Base-by-base conservation (phyloP, 2,329 filamentous ascomycete genomes). In the Elsinoe australis region DNA sequence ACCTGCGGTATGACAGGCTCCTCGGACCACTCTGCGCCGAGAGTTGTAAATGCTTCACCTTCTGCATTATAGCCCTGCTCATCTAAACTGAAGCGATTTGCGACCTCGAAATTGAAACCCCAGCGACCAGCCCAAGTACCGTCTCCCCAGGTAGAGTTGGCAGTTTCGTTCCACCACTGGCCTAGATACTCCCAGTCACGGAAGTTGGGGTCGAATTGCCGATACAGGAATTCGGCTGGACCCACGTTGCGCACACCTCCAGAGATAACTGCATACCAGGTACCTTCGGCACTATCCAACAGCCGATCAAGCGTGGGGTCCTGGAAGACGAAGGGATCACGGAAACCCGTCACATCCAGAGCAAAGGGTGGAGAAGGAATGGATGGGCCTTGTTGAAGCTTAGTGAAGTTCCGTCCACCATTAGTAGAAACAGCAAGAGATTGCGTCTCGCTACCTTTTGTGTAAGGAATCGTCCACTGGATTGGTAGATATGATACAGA, bases 71-170 rank as follows among this genome's bases (percentile, higher is more conserved):
- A 69, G 8, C 68, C 68, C 3, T 63, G 49, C 15, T 62, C 57
- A 12, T 68, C 63, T 2, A 73, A 54, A 10, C 61, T 56, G 54
- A 72, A 70, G 12, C 69, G 52, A 32, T 71, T 72, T 15, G 52
- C 59, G 8, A 70, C 67, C 53, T 73, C 71, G 33, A 71, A 71
- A 51, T 73, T 73, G 59, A 62, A 72, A 0, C 53, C 55, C 55
- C 55, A 57, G 3, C 55, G 52, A 3, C 55, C 55, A 18, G 55
- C 55, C 55, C 55, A 57, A 5, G 54, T 54, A 6, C 52, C 55
- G 34, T 57, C 52, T 3, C 54, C 55, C 52, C 52, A 57, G 5
- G 52, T 52, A 15, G 39, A 47, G 35, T 57, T 57, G 5, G 50
- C 44, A 14, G 49, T 24, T 49, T 71, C 68, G 17, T 67, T 63